Evolutionary conservation across 139 green algal genomes (phyloP), one percentile per base, ranked within the genome.

Genomic region (Dunaliella primolecta): DNA sequence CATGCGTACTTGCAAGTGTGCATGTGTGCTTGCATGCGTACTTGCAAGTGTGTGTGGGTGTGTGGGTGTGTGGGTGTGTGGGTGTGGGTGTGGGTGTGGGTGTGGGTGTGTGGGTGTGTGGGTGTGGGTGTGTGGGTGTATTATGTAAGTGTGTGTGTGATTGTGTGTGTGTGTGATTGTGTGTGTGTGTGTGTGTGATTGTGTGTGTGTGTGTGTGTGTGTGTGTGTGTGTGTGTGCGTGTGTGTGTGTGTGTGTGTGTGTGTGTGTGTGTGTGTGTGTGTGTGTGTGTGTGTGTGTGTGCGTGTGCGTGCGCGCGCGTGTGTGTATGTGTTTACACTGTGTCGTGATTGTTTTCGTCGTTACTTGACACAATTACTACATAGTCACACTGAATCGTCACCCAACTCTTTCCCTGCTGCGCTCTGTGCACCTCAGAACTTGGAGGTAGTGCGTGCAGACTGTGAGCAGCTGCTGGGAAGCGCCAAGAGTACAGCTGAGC

Each of bases 371-470:
- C n/a, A n/a, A n/a, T n/a, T n/a, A n/a, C n/a, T n/a, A n/a, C n/a
- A n/a, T n/a, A n/a, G n/a, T n/a, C n/a, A n/a, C n/a, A n/a, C n/a
- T n/a, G n/a, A n/a, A n/a, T n/a, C n/a, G n/a, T n/a, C n/a, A n/a
- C n/a, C n/a, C n/a, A n/a, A n/a, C n/a, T n/a, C n/a, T n/a, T n/a
- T n/a, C n/a, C n/a, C 25, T 77, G 71, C 71, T 77, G 71, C 71
- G 3, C 71, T 32, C 7, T 2, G 3, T 77, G 71, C 71, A 77
- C 71, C 71, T 7, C 92, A 96, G 93, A 91, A 91, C 37, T 85
- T 98, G 36, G 92, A 98, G 86, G 83, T 96, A 35, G 86, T 95
- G 3, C 81, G 87, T 32, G 89, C 89, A 27, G 95, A 99, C 84
- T 94, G 95, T 7, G 92, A 98, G 76, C 85, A 93, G 75, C 87